Percentiles rank a stretch among this genome's conserved stretches.
Evolutionary conservation across 805 yeast genomes (phyloP).

Genomic region (Cyberlindnera bimundalis): DNA sequence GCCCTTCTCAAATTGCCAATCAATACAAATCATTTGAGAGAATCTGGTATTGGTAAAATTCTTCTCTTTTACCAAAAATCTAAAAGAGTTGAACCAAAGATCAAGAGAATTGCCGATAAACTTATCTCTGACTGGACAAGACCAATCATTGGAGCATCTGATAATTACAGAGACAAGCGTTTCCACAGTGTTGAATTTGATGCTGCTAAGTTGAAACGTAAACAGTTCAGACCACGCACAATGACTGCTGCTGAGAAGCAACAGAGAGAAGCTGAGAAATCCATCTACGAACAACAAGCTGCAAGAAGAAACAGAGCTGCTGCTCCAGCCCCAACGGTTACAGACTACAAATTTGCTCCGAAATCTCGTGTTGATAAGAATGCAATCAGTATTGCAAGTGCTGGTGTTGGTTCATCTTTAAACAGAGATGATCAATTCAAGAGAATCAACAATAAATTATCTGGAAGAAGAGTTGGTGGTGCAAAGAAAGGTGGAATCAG

Average conservation of each 20-base stretch:
- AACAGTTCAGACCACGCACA: conserved; percentile 12
- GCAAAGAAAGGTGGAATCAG: conserved; percentile 68
- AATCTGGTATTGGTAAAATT: conserved; percentile 91
- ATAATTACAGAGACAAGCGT: conserved; percentile 85
- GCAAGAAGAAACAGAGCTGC: conserved; percentile 92
- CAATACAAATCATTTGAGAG: conserved; percentile 92
- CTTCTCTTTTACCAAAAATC: conserved; percentile 90
- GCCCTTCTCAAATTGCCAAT: conserved; percentile 80
- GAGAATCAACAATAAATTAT: conserved; percentile 53
- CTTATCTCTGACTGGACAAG: conserved; percentile 97
- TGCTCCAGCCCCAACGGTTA: conserved; percentile 86
- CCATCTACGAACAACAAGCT: conserved; percentile 85
- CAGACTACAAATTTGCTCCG: conserved; percentile 90
- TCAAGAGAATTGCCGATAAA: conserved; percentile 86
- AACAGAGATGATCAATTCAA: conserved; percentile 76
- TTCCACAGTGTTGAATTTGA: conserved; percentile 69
- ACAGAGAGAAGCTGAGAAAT: conserved; percentile 38
- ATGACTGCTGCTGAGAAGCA: conserved; percentile 7
- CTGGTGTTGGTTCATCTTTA: conserved; percentile 50
- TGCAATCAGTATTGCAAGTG: conserved; percentile 34
- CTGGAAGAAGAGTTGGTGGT: conserved; percentile 23
- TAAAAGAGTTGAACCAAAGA: conserved; percentile 79
- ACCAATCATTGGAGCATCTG: conserved; percentile 94
- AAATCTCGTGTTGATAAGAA: conserved; percentile 51
- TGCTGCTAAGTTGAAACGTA: conserved; percentile 29